Evolutionary conservation across 2,329 filamentous ascomycete species (phyloP).

Genomic region (Ceratocystis destructans): DNA sequence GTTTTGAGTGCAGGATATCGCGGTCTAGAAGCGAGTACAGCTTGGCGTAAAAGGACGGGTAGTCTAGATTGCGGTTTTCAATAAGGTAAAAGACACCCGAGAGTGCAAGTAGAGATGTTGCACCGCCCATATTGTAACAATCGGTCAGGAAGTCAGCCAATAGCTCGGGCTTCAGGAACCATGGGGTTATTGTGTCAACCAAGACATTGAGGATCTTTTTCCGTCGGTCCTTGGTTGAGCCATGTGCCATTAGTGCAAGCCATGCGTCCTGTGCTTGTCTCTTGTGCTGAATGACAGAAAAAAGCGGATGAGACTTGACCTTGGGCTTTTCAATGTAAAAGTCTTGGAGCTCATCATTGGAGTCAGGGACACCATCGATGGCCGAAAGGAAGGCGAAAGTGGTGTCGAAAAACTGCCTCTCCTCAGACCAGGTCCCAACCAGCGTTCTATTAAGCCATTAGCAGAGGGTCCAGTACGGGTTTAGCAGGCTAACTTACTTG

Average conservation of each 20-base stretch:
- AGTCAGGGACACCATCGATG: constrained; percentile 57
- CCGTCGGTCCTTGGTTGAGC: constrained; percentile 56
- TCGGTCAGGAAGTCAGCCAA: constrained; percentile 96
- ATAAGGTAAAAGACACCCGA: constrained; percentile 94
- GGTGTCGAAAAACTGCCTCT: constrained; percentile 37
- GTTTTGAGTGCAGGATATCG: constrained; percentile 79
- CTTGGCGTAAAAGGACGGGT: constrained; percentile 84
- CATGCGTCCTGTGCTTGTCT: constrained; percentile 74
- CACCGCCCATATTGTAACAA: constrained; percentile 75
- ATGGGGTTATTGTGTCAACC: constrained; percentile 67
- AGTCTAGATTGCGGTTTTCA: constrained; percentile 84
- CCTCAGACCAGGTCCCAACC: constrained; percentile 20
- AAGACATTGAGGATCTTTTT: constrained; percentile 67
- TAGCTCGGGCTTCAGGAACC: constrained; percentile 77
- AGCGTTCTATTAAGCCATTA: constrained; percentile 26
- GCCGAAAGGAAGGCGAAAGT: constrained; percentile 49
- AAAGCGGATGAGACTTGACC: constrained; percentile 53
- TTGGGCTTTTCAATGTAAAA: constrained; percentile 53
- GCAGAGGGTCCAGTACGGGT: background rate
- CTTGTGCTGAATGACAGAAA: constrained; percentile 57
- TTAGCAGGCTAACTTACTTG: constrained; percentile 39
- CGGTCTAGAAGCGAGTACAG: constrained; percentile 85
- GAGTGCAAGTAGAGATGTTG: constrained; percentile 73
- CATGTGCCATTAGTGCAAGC: constrained; percentile 59
- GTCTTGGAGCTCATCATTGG: constrained; percentile 50